Evolutionary conservation across 345 rosid species (phyloP).

Genomic region (Bruguiera parviflora): DNA sequence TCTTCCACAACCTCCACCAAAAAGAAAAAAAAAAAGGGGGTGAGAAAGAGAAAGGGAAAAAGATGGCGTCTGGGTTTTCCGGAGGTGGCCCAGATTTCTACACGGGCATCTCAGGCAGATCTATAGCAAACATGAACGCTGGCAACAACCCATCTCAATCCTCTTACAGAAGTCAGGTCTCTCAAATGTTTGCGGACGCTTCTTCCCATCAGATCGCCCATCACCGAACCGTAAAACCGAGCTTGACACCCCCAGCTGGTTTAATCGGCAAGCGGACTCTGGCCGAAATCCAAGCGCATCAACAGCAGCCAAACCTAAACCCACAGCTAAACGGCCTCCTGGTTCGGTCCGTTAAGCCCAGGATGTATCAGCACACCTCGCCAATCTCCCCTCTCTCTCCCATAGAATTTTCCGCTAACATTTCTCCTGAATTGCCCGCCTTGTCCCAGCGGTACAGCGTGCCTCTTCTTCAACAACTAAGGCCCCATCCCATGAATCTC

Average conservation of each 20-base stretch:
- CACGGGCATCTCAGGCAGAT: conserved; percentile 49
- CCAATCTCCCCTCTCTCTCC: conserved; percentile 46
- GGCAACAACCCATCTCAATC: conserved; percentile 28
- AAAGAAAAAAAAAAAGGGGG: not conserved
- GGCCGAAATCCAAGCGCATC: conserved; percentile 58
- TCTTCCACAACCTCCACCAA: conserved; percentile 6
- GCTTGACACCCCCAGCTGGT: conserved; percentile 6
- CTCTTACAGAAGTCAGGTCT: conserved; percentile 46
- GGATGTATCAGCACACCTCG: conserved; percentile 44
- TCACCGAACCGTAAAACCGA: conserved; percentile 22
- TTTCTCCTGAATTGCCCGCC: conserved; percentile 25
- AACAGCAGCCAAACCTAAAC: conserved; percentile 26
- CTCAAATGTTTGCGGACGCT: conserved; percentile 57
- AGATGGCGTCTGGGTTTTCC: conserved; percentile 75
- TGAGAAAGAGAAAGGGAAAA: conserved; percentile 1
- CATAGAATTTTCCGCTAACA: conserved; percentile 36
- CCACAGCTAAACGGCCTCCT: conserved; percentile 43
- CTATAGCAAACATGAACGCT: conserved; percentile 36
- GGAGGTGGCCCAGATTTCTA: conserved; percentile 66
- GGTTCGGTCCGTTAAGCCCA: conserved; percentile 71
- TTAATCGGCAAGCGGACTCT: conserved; percentile 66
- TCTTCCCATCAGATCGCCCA: conserved; percentile 48
- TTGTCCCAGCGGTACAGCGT: conserved; percentile 46
- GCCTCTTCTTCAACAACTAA: conserved; percentile 55
- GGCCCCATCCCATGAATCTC: conserved; percentile 21